Base-by-base conservation (phyloP, 2,329 filamentous ascomycete species). In the Xylariales sp. region DNA sequence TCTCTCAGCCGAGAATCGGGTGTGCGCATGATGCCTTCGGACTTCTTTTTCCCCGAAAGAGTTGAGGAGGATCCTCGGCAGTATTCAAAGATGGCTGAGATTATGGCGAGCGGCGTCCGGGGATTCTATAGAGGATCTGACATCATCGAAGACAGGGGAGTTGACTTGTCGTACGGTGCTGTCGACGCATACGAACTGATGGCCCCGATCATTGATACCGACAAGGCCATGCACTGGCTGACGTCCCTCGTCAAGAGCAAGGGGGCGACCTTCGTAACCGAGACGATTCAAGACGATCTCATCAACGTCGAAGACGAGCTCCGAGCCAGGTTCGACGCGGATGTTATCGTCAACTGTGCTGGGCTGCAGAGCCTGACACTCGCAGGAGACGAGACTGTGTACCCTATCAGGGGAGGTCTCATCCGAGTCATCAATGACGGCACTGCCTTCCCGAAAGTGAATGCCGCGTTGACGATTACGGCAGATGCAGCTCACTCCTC, bases 351-450 rank as follows among this genome's bases (percentile, higher is more conserved):
- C 69, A 84, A 83, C 73, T 80, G 80, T 52, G 79, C 81, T 2
- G 82, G 82, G 2, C 75, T 84, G 18, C 76, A 78, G 23, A 77
- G 75, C 45, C 71, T 71, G 12, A 75, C 77, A n/a, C 72, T 82
- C 1, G 81, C 80, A 0, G 79, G 77, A 18, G 81, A 83, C 65
- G 60, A 74, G n/a, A 75, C 73, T 5, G 78, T 79, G 64, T 84
- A 83, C 69, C 81, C 81, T 1, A 77, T 84, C 63, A 78, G 82
- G 5, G 83, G 83, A 23, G 83, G 75, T 4, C 75, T 84, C 5
- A 77, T 83, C 55, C 80, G 82, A 46, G 80, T 83, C 70, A 77
- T 82, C 72, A 85, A 84, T 70, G 80, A 83, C 59, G 82, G 82
- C 34, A 75, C 68, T 6, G 73, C 73, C 49, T 84, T 83, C 65